Base-by-base conservation (phyloP, 169 alveolate species). In the Cryptosporidium sp. region DNA sequence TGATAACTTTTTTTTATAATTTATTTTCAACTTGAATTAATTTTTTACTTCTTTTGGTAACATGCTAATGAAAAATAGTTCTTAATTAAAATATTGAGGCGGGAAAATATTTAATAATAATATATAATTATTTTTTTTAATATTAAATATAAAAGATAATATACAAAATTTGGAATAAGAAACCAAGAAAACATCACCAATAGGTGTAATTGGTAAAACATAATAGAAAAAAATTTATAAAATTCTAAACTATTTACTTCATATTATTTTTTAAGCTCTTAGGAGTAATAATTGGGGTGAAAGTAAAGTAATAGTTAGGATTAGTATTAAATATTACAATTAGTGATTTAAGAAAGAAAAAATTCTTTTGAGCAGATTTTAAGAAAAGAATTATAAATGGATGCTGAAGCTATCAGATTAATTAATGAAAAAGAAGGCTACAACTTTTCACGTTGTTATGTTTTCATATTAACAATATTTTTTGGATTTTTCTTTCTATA, bases 401-500 rank as follows among this genome's bases (percentile, higher is more conserved):
- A 80, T 48, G 53, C 51, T 29, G 68, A 80, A 42, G 52, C 71
- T 7, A 75, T 80, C n/a, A 37, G 67, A 80, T 9, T 31, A 16
- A 42, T 42, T 44, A 62, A 80, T 56, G 89, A 80, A 44, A 21
- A n/a, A 18, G 23, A 31, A n/a, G 86, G 39, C 6, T 73, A 52
- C 68, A 48, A 42, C 70, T 73, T 73, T 31, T 37, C 86, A 31
- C 33, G 44, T 26, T 80, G 44, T 29, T 45, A 61, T 37, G 89
- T 80, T 10, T 23, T 26, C 14, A 42, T 80, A 9, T 44, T 62
- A 9, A 62, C 80, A 12, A 1, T 37, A 62, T 33, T 80, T 42
- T 45, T 42, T 44, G 35, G 65, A 18, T 7, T 65, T 18, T 80
- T 80, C 65, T 80, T 80, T 62, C 37, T 62, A 31, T 62, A 29